Evolutionary conservation across 164 flowering plant species (phyloP).

Genomic region (Euptelea pleiosperma): DNA sequence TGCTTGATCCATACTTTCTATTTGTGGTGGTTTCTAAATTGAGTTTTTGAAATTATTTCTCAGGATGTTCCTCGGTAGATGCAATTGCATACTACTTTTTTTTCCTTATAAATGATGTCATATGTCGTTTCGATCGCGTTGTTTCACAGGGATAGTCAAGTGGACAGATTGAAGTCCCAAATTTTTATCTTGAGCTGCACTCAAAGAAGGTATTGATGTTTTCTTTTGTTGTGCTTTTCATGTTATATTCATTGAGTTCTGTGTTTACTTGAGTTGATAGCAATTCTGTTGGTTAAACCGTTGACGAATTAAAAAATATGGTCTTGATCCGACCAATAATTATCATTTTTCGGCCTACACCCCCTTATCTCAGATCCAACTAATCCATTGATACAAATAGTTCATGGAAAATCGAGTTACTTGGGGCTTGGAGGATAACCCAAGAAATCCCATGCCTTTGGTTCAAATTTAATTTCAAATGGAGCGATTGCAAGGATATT

Average conservation of each 20-base stretch:
- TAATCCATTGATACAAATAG: too few species aligned
- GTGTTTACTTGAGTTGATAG: too few species aligned
- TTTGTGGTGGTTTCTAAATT: background rate
- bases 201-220: constrained; percentile 71
- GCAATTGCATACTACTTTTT: background rate
- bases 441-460: too few species aligned
- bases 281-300: too few species aligned
- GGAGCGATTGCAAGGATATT: background rate
- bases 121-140: background rate
- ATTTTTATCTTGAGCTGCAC: constrained; percentile 84
- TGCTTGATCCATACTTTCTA: background rate
- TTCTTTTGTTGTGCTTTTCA: background rate
- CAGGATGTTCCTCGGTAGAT: background rate
- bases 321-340: too few species aligned
- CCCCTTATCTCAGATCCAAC: too few species aligned
- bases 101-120: background rate
- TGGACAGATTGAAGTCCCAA: constrained; percentile 71
- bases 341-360: too few species aligned
- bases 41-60: background rate
- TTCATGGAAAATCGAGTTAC: too few species aligned
- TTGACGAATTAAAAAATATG: too few species aligned
- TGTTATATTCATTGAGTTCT: background rate
- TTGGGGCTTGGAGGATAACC: too few species aligned
- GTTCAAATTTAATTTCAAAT: too few species aligned
- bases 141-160: constrained; percentile 63